phyloP scores from a whole-genome alignment of 2,329 filamentous ascomycete species.

The Pseudocercospora cruenta region DNA sequence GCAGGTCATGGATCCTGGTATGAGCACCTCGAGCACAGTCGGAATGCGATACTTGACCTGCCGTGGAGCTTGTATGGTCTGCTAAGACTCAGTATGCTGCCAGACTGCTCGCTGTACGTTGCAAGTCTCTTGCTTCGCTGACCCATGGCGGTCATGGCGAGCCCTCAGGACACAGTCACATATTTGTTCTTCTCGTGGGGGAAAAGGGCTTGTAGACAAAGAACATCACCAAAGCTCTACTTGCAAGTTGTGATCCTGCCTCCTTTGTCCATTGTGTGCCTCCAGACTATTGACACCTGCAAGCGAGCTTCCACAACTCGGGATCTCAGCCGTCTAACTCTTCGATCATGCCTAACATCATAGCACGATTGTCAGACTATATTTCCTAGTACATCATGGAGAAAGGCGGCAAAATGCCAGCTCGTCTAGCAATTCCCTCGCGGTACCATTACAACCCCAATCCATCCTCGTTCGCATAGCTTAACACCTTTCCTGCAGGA shows the following conservation, averaged over 20 bases:
- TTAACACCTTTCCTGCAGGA: not conserved
- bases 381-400: not conserved
- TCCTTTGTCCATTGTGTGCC: not conserved
- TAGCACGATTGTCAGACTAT: not conserved
- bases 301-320: not conserved
- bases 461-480: not conserved
- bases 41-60: not conserved
- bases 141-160: not conserved
- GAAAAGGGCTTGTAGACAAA: not conserved
- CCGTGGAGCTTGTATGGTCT: not conserved
- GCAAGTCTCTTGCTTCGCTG: not conserved
- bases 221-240: not conserved
- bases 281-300: not conserved
- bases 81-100: not conserved
- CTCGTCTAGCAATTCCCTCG: not conserved
- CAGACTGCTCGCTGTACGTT: not conserved
- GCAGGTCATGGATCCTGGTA: not conserved
- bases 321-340: not conserved
- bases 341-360: not conserved
- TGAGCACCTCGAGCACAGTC: not conserved
- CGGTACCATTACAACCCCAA: not conserved
- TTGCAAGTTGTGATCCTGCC: not conserved
- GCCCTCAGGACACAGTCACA: not conserved
- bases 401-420: slow-evolving; percentile 1
- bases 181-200: not conserved